Evolutionary conservation across 164 flowering plant species (phyloP), one percentile per base, ranked within the genome.

Genomic region (Magnolia officinalis): DNA sequence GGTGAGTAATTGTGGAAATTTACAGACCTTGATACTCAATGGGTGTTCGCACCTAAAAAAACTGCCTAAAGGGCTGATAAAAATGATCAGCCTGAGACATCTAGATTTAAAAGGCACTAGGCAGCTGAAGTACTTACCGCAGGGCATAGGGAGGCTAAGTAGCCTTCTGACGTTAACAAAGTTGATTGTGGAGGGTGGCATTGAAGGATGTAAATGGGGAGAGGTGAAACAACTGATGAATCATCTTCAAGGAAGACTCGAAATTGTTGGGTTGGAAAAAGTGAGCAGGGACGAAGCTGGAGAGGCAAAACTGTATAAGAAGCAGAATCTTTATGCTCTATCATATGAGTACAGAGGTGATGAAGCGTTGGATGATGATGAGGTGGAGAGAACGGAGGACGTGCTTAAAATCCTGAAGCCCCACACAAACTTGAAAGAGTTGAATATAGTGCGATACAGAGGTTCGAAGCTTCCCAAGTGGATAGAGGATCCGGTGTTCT

Each of bases 11-110:
- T 50, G 73, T 10, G 11, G 16, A 9, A 78, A 74, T 63, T 50
- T 78, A 29, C 80, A 78, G 23, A 69, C 69, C 2, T 63, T 78
- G n/a, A 68, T 0, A 13, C 73, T 78, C 26, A 23, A 14, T 0
- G 0, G 0, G 0, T 78, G 80, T 50, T 0, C 0, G 0, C 1
- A 4, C 0, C 73, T 78, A 10, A 1, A 2, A 7, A 14, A 11
- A 19, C 50, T 78, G 7, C 80, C 80, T 4, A n/a, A 6, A 9
- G 52, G 63, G 45, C 16, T 78, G 6, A 13, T 13, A n/a, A 78
- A 50, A 68, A 16, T 78, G 59, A 19, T 63, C 6, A 70, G 16
- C 16, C 63, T 78, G 63, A 61, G 76, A 70, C 74, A 78, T 63
- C 70, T 78, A 29, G 72, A 68, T 11, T 26, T 67, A n/a, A 0